Base-by-base conservation (phyloP, 495 filamentous ascomycete species). In the Melanomma pulvis-pyrius region DNA sequence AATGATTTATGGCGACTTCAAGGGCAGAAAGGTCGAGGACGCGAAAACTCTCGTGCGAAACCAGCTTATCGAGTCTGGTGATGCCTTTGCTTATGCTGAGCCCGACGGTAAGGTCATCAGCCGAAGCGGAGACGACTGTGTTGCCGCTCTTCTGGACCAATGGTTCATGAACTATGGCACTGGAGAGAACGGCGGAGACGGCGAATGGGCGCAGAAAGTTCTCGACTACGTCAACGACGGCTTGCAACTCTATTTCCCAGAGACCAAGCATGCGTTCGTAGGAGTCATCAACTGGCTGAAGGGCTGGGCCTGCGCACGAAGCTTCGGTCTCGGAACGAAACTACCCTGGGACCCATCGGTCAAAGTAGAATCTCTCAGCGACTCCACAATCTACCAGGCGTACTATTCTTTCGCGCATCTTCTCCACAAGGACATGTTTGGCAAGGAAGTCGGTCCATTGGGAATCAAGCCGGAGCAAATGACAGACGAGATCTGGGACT, bases 401-500 rank as follows among this genome's bases (percentile, higher is more conserved):
- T 98, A 98, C 80, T 98, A 98, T 79, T 97, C 94, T 8, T 86
- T 98, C 67, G 87, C 91, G 12, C 93, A 97, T 76, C 84, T 88
- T 68, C 85, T 98, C 24, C 92, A 96, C 78, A 84, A 79, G 50
- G 88, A 92, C 71, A 85, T 92, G 28, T 96, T 90, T 67, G 93
- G 93, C 19, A 86, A 86, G 63, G 81, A 86, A 56, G 80, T 82
- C 55, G 93, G 93, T 55, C 74, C 82, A 29, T 78, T 87, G 25
- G 79, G 86, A 61, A 80, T 97, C 65, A 87, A 82, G 36, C 80
- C 93, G 1, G 89, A 92, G 13, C 91, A 98, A 77, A 94, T 98
- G 92, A 91, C 82, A 39, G 93, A 97, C 70, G 93, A 96, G 67
- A 90, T 96, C 32, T 98, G 93, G 93, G 93, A 98, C 78, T 97